phyloP scores from a whole-genome alignment of 129 eudicot species.

The Pulicaria dysenterica region DNA sequence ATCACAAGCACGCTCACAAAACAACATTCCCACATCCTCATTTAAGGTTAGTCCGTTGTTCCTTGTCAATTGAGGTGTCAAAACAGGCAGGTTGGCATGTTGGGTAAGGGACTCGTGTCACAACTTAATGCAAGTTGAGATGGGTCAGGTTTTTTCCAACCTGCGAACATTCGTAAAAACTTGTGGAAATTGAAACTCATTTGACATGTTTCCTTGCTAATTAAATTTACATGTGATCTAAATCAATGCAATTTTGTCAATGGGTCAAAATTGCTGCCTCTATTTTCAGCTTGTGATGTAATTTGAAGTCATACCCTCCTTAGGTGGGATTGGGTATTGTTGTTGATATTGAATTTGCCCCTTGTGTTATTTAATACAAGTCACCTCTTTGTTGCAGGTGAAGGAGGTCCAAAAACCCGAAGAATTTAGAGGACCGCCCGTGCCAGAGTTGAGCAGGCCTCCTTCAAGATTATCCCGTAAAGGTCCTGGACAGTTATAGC shows the following conservation, averaged over 20 bases:
- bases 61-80: slow-evolving; percentile 12
- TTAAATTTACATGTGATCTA: no score
- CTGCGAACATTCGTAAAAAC: background rate
- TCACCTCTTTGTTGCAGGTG: slow-evolving; percentile 29
- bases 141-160: background rate
- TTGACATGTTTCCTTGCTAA: no score
- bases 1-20: slow-evolving; percentile 45
- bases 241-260: no score
- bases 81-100: background rate
- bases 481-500: slow-evolving; percentile 67
- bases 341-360: no score
- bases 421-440: slow-evolving; percentile 36
- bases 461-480: slow-evolving; percentile 64
- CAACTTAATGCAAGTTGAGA: background rate
- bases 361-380: background rate
- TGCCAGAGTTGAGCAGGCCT: slow-evolving; percentile 48
- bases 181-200: background rate
- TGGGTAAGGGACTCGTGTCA: background rate
- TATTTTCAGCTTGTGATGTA: no score
- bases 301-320: no score
- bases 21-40: slow-evolving; percentile 42
- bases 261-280: no score
- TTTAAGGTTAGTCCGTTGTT: slow-evolving; percentile 52
- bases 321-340: no score
- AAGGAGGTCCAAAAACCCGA: slow-evolving; percentile 62